Evolutionary conservation across 176 grass and related monocot species (phyloP).

Genomic region (Lolium rigidum): DNA sequence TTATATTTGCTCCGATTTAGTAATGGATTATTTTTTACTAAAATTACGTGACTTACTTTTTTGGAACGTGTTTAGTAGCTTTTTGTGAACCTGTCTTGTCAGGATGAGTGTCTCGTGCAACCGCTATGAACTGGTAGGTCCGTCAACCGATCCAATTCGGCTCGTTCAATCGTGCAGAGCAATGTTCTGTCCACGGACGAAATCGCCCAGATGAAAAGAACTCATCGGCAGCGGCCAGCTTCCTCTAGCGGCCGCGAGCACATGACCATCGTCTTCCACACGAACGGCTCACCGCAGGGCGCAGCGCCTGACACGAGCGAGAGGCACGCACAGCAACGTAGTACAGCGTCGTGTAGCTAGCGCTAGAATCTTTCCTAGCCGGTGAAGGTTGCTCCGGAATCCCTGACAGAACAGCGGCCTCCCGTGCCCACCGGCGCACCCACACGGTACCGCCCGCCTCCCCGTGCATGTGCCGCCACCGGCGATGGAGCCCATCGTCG

Average conservation of each 20-base stretch:
- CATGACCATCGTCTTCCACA: background rate
- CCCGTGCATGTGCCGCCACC: conserved; percentile 17
- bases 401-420: background rate
- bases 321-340: background rate
- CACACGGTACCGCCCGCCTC: background rate
- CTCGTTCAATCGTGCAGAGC: background rate
- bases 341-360: conserved; percentile 27
- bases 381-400: background rate
- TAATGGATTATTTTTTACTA: too few species aligned
- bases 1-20: too few species aligned
- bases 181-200: background rate
- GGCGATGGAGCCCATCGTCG: conserved; percentile 15
- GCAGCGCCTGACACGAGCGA: background rate
- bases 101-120: too few species aligned
- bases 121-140: too few species aligned
- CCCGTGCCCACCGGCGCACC: background rate
- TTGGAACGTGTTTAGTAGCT: too few species aligned
- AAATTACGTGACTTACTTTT: too few species aligned
- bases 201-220: background rate
- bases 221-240: conserved; percentile 1
- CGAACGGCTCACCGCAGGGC: background rate
- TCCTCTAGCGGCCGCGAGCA: background rate
- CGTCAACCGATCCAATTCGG: background rate
- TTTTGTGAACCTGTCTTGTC: too few species aligned
- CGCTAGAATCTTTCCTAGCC: conserved; percentile 29